A percentile compares a stretch with the other conserved stretches of the same genome.
phyloP scores from a whole-genome alignment of 345 rosid species.

The Isatis tinctoria region DNA sequence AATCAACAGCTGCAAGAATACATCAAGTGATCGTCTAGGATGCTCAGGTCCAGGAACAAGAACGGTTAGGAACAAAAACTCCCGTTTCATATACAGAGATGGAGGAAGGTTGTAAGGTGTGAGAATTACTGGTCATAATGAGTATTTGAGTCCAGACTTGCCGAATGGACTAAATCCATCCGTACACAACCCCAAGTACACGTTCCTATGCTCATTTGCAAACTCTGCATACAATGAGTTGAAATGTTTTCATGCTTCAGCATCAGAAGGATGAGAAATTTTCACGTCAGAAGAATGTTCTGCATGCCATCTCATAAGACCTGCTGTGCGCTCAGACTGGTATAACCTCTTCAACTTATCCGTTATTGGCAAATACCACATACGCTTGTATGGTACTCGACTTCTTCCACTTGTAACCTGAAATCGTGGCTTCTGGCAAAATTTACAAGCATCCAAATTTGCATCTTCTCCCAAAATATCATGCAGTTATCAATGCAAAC shows the following conservation, averaged over 20 bases:
- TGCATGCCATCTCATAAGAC: no score
- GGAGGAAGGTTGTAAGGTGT: neutral
- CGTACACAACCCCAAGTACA: neutral
- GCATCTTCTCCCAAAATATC: neutral
- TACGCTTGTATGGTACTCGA: no score
- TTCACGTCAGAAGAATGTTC: no score
- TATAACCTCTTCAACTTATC: no score
- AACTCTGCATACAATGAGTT: neutral
- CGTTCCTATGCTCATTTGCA: neutral
- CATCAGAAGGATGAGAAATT: no score
- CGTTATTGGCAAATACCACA: no score
- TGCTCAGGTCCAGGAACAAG: neutral
- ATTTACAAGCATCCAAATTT: neutral
- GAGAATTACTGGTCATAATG: neutral
- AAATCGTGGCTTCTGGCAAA: neutral
- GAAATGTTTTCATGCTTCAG: neutral
- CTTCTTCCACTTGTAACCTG: no score
- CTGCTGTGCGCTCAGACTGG: no score
- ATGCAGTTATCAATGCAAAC: no score
- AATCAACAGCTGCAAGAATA: neutral
- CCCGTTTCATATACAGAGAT: neutral
- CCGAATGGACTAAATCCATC: neutral
- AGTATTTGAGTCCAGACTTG: neutral
- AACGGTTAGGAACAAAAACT: neutral
- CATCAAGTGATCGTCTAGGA: neutral